Conservation (phyloP, 768 basidiomycete genomes). For the Tricholoma matsutake region DNA sequence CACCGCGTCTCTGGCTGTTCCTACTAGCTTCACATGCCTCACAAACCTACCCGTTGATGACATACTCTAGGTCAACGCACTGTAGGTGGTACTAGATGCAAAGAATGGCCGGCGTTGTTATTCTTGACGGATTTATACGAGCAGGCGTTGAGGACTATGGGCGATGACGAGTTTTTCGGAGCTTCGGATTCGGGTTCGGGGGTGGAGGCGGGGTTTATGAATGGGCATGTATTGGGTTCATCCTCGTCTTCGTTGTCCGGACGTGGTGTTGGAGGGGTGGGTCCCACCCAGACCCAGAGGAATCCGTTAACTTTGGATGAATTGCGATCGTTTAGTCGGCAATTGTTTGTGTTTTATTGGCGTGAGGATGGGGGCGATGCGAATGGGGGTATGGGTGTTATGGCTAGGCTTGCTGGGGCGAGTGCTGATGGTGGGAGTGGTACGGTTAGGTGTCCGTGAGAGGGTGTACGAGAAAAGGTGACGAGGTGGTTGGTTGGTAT, state of each 20-base stretch:
- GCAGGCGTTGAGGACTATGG: constrained; percentile 84
- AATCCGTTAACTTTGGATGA: constrained; percentile 87
- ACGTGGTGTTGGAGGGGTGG: not conserved
- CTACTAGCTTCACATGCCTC: too few relatives aligned
- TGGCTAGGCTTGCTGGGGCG: not conserved
- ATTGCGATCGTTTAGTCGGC: constrained; percentile 66
- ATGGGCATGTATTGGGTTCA: not conserved
- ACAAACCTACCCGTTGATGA: too few relatives aligned
- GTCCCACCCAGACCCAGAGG: constrained; percentile 28
- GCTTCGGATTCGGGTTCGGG: constrained; percentile 14
- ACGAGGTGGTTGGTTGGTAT: constrained; percentile 79
- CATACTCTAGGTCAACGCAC: too few relatives aligned
- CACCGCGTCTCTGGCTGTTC: too few relatives aligned
- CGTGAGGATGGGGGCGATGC: constrained; percentile 33
- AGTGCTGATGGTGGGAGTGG: constrained; percentile 14
- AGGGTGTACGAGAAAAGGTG: constrained; percentile 68
- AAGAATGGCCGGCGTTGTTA: constrained; percentile 66
- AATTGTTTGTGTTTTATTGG: constrained; percentile 65
- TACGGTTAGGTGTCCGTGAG: constrained; percentile 52
- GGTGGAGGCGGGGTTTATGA: not conserved
- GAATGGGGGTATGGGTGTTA: constrained; percentile 11
- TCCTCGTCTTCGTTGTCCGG: not conserved
- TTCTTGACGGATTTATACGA: constrained; percentile 81
- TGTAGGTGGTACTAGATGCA: too few relatives aligned
- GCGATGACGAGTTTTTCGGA: constrained; percentile 95